Conservation (phyloP, 768 basidiomycete species). For the Plicaturopsis crispa region DNA sequence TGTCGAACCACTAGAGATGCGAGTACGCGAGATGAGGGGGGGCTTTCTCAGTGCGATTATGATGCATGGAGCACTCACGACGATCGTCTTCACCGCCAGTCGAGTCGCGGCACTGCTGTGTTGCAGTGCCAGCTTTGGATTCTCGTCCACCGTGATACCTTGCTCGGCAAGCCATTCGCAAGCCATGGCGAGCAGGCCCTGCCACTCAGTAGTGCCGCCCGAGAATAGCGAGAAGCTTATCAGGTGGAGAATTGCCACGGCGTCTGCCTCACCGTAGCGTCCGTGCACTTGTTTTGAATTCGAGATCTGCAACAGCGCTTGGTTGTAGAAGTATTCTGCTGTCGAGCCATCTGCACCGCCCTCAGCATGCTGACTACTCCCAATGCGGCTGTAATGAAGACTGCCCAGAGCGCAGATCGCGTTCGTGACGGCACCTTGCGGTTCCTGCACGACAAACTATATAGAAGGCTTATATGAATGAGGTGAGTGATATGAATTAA, state of each 20-base stretch:
- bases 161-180: conserved; percentile 72
- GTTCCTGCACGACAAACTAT: conserved; percentile 54
- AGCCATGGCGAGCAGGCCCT: conserved; percentile 57
- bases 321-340: conserved; percentile 59
- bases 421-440: conserved; percentile 63
- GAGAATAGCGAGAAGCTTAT: conserved; percentile 67
- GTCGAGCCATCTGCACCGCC: conserved; percentile 50
- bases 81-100: conserved; percentile 59
- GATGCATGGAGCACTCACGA: conserved; percentile 60
- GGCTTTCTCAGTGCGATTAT: too few relatives aligned
- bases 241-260: conserved; percentile 72
- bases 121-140: conserved; percentile 52
- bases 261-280: conserved; percentile 58
- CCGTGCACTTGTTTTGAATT: conserved; percentile 46
- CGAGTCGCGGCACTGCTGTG: conserved; percentile 46
- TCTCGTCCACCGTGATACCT: conserved; percentile 53
- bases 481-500: conserved; percentile 6
- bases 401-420: conserved; percentile 72
- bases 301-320: conserved; percentile 56
- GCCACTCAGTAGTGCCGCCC: conserved; percentile 66
- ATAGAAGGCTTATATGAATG: conserved; percentile 4
- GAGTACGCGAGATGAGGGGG: too few relatives aligned
- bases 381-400: conserved; percentile 58
- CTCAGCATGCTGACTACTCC: conserved; percentile 51
- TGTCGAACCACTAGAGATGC: conserved; percentile 62